Conservation (phyloP, 2,329 filamentous ascomycete species). For the Ophiosphaerella korrae region DNA sequence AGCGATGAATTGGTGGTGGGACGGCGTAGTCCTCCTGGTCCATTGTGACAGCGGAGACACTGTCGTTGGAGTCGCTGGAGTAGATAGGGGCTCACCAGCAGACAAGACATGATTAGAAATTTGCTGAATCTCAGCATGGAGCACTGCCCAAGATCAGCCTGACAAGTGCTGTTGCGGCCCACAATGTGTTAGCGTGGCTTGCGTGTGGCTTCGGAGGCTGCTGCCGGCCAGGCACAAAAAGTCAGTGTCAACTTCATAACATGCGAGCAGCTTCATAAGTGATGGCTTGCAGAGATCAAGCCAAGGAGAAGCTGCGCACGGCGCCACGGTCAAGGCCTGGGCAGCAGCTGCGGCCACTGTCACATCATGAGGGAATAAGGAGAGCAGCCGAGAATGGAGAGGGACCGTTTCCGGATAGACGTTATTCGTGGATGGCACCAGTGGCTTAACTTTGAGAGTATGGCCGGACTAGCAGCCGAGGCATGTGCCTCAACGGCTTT, state of each 20-base stretch:
- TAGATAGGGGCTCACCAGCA: no score
- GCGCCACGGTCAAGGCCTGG: no score
- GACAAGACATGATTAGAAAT: no score
- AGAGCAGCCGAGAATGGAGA: not conserved
- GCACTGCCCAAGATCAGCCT: slow-evolving; percentile 2
- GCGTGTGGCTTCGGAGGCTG: not conserved
- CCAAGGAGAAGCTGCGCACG: not conserved
- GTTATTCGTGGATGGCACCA: slow-evolving; percentile 3
- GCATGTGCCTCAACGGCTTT: slow-evolving; percentile 7
- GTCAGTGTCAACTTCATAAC: not conserved
- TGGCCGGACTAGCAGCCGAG: slow-evolving; percentile 7
- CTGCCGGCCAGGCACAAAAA: not conserved
- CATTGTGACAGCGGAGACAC: slow-evolving; percentile 11
- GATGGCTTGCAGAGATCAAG: not conserved
- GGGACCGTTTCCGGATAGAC: not conserved
- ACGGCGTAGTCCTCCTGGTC: slow-evolving; percentile 17
- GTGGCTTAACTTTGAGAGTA: slow-evolving; percentile 2
- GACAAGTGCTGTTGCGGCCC: slow-evolving; percentile 3
- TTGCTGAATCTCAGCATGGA: not conserved
- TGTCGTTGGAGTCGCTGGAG: no score
- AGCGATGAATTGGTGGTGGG: slow-evolving; percentile 24
- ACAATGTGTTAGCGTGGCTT: slow-evolving; percentile 3
- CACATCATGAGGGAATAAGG: not conserved
- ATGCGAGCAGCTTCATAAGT: not conserved
- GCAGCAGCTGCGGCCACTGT: no score